Base-by-base conservation (phyloP, 495 filamentous ascomycete species). In the Neurospora sp. region DNA sequence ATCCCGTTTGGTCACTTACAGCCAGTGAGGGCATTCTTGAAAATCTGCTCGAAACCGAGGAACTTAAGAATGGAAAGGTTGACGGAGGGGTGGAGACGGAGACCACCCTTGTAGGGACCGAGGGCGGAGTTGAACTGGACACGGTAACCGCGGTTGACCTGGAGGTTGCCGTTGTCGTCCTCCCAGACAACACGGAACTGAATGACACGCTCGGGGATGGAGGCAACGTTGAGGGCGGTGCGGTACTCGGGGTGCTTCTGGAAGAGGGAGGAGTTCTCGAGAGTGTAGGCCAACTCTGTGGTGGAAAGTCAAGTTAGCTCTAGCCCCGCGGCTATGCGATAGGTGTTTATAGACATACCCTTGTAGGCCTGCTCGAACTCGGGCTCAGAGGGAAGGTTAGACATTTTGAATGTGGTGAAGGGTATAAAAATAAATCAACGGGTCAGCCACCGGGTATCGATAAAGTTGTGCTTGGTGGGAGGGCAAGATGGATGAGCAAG, bases 321-420 rank as follows among this genome's bases (percentile, higher is more conserved):
- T 39, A 71, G 37, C 38, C 1, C 37, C 54, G 19, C n/a, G 62
- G 66, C n/a, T 21, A 21, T 13, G 62, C 21, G 71, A 37, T 38
- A 38, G 24, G 19, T 71, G 31, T 42, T 34, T 31, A 24, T 34
- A 40, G 54, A 45, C 74, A 74, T 73, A 97, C 94, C 94, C 85
- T 96, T 94, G 88, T 96, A 97, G 76, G 96, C 96, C 88, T 99
- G 96, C 90, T 98, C 91, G 86, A 98, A 99, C 86, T 99, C 96
- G 81, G 96, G 95, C 88, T 99, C 96, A 72, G 84, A 83, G 70
- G 93, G 89, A 79, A 94, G 86, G 88, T 96, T 91, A 73, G 93
- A 92, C 93, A 97, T 96, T 77, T 40, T 86, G 78, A 71, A 73
- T 37, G 70, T 69, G 54, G 17, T 19, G 15, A 42, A 40, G 71